Evolutionary conservation across 2,329 filamentous ascomycete genomes (phyloP), one percentile per base, ranked within the genome.

Genomic region (Zymoseptoria crescenta): DNA sequence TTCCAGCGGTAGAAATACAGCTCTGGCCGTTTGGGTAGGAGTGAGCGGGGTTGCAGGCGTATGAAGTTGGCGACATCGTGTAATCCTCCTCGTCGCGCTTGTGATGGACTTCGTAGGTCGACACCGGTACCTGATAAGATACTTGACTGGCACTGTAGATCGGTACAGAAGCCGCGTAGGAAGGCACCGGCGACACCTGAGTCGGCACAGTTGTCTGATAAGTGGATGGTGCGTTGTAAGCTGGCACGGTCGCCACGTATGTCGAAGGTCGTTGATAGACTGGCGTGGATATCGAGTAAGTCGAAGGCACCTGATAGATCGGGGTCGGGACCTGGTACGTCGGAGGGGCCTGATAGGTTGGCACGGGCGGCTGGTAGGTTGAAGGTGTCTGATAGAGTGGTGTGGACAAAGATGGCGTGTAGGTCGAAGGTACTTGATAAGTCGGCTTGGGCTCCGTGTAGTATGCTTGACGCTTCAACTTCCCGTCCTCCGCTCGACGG

Each of bases 1-100:
- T 52, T 20, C 66, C 66, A 19, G 58, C 54, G 48, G 59, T 59
- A 3, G 61, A 62, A 20, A 62, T 49, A 54, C 66, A 67, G n/a
- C 41, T 60, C 24, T 61, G 60, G 7, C 63, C 66, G 48, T 59
- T 54, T 1, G 64, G 64, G 55, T 69, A 63, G 41, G 52, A 16
- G 56, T 65, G 65, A 20, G 63, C 67, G 48, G 66, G 66, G 54
- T 67, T 66, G 51, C 66, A 68, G 20, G 55, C 62, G 53, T 65
- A 68, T 13, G 35, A 16, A 13, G 6, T 13, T 16, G 35, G 35
- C 35, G n/a, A 45, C 13, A 16, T 16, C 13, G 35, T 13, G 35
- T 45, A 16, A 7, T 3, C 35, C 4, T 45, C 35, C n/a, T 45
- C 35, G n/a, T 5, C 35, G 13, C 35, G 35, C 35, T 16, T 45